These are phyloP conservation scores for Oemleria cerasiformis DNA, from an alignment of 306 rosid genomes.

Conservation along the genomic window DNA sequence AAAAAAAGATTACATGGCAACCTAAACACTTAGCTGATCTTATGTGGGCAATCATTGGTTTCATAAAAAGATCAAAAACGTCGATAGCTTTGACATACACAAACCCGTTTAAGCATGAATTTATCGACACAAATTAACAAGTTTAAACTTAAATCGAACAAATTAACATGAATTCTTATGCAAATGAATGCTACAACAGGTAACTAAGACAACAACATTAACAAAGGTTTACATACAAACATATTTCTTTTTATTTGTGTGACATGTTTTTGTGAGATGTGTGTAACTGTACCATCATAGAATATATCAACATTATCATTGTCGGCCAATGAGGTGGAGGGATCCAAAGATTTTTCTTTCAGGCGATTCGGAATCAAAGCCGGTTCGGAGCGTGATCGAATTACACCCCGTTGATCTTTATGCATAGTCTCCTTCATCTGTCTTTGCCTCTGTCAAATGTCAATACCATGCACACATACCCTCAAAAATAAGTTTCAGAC, in stretches of 20 bases:
- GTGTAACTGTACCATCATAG: conserved; percentile 11
- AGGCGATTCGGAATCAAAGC: neutral
- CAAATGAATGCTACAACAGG: too few relatives aligned
- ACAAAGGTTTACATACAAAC: too few relatives aligned
- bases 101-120: neutral
- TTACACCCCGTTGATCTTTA: conserved; percentile 7
- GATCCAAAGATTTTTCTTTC: neutral
- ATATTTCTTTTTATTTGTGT: too few relatives aligned
- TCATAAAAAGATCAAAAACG: neutral
- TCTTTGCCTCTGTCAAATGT: neutral
- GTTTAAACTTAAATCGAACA: neutral
- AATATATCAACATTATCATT: neutral
- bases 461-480: neutral
- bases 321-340: neutral
- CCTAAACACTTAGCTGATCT: neutral
- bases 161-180: too few relatives aligned
- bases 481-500: neutral
- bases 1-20: neutral
- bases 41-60: neutral
- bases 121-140: too few relatives aligned
- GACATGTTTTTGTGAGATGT: neutral
- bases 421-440: neutral
- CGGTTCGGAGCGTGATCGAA: conserved; percentile 19
- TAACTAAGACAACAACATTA: too few relatives aligned
- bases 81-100: neutral